Evolutionary conservation across 768 basidiomycete species (phyloP).

Genomic region (Naganishia antarctica): DNA sequence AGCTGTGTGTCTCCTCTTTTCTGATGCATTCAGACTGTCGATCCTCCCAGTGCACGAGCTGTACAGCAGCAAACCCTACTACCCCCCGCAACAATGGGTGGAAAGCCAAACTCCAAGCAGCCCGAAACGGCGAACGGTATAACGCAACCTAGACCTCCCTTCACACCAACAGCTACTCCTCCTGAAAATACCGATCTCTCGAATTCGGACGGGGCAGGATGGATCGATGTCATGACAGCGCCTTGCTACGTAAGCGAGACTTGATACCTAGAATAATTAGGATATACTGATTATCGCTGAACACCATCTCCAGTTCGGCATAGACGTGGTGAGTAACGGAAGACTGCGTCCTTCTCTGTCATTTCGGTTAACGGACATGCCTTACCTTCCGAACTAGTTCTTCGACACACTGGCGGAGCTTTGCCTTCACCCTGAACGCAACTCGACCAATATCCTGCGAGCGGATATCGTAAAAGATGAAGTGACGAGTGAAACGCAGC

Average conservation of each 20-base stretch:
- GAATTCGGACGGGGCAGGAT: slow-evolving; percentile 22
- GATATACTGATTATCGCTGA: background rate
- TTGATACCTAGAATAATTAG: background rate
- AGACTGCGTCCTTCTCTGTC: background rate
- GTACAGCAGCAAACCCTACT: no score
- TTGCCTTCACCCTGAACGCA: slow-evolving; percentile 84
- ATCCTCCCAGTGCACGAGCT: no score
- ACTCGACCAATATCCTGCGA: slow-evolving; percentile 81
- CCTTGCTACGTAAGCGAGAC: slow-evolving; percentile 11
- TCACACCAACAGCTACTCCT: background rate
- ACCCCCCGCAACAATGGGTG: no score
- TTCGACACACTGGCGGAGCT: slow-evolving; percentile 66
- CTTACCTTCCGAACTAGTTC: slow-evolving; percentile 56
- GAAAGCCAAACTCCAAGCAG: no score
- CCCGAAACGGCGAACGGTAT: background rate
- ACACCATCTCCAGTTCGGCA: background rate
- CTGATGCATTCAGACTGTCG: no score
- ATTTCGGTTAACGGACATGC: no score
- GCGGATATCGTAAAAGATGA: slow-evolving; percentile 59
- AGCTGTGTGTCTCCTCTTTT: no score
- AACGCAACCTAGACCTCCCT: background rate
- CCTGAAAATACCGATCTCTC: background rate
- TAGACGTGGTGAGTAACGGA: background rate
- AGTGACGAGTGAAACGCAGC: no score
- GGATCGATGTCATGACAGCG: slow-evolving; percentile 25